phyloP scores from a whole-genome alignment of 2,329 filamentous ascomycete genomes.

The Catunica adiposa region DNA sequence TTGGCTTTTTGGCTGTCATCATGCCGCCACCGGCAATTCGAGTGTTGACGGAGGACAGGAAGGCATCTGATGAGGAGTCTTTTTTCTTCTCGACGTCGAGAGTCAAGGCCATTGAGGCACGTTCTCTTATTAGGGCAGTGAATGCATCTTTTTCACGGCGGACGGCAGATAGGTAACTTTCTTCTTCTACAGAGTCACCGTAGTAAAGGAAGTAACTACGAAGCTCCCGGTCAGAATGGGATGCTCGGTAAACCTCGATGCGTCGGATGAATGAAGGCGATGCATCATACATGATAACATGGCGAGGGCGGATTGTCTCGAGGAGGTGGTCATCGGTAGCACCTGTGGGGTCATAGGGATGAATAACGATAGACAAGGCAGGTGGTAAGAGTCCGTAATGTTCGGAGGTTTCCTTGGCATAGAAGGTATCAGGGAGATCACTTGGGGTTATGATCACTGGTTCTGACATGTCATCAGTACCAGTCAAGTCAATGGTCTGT shows the following conservation, averaged over 20 bases:
- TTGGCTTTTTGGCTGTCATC: conserved; percentile 46
- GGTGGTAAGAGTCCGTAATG: conserved; percentile 86
- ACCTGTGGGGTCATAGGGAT: conserved; percentile 63
- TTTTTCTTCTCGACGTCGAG: conserved; percentile 54
- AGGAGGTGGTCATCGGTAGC: conserved; percentile 94
- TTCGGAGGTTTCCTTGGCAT: conserved; percentile 68
- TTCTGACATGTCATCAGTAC: neutral
- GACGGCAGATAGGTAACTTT: conserved; percentile 75
- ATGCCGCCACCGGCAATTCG: conserved; percentile 86
- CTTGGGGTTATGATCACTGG: neutral
- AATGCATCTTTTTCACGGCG: conserved; percentile 95
- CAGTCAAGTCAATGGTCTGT: neutral
- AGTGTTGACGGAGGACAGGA: conserved; percentile 89
- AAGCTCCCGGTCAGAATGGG: conserved; percentile 75
- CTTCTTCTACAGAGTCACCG: conserved; percentile 84
- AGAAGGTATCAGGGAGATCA: conserved; percentile 47
- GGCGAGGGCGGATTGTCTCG: conserved; percentile 81
- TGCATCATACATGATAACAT: conserved; percentile 98
- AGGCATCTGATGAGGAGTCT: conserved; percentile 49
- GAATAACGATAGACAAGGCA: conserved; percentile 72
- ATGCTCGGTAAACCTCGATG: conserved; percentile 90
- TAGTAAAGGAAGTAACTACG: conserved; percentile 97
- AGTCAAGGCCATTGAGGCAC: conserved; percentile 80
- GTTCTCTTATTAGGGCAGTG: conserved; percentile 84
- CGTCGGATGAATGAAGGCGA: conserved; percentile 86